Conservation (phyloP, 2,329 filamentous ascomycete species). For the Phoma sp. region DNA sequence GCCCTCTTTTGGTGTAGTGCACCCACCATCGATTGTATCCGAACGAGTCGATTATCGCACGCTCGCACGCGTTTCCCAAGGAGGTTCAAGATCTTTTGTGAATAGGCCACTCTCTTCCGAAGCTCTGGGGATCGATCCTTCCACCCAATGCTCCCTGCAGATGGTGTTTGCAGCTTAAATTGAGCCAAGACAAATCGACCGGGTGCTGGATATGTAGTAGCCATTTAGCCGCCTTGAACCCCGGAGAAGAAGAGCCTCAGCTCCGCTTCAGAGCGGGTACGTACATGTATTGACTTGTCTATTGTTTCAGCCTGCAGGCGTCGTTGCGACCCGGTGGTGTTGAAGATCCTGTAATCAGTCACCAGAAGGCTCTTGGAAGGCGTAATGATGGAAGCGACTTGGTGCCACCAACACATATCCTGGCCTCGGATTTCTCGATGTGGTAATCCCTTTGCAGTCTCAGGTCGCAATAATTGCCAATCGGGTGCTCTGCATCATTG, state of each 20-base stretch:
- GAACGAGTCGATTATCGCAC: background rate
- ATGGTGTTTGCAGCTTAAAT: background rate
- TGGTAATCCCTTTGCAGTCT: background rate
- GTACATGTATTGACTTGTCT: background rate
- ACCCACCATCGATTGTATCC: background rate
- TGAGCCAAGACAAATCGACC: constrained; percentile 8
- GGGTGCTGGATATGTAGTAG: background rate
- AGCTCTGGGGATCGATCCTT: background rate
- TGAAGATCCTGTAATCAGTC: background rate
- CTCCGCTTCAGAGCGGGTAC: background rate
- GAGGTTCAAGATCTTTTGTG: background rate
- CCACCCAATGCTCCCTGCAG: background rate
- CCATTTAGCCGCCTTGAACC: constrained; percentile 12
- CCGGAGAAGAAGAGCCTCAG: constrained; percentile 9
- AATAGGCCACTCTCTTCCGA: background rate
- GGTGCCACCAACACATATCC: background rate
- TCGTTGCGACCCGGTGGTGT: background rate
- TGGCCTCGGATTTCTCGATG: background rate
- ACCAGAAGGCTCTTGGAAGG: background rate
- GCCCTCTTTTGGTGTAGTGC: background rate
- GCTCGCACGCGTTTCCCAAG: background rate
- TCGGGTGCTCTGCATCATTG: no score
- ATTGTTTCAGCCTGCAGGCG: background rate
- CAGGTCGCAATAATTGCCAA: background rate
- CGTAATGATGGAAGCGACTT: background rate